Base-by-base conservation (phyloP, 768 basidiomycete genomes). In the Rhodotorula paludigena region DNA sequence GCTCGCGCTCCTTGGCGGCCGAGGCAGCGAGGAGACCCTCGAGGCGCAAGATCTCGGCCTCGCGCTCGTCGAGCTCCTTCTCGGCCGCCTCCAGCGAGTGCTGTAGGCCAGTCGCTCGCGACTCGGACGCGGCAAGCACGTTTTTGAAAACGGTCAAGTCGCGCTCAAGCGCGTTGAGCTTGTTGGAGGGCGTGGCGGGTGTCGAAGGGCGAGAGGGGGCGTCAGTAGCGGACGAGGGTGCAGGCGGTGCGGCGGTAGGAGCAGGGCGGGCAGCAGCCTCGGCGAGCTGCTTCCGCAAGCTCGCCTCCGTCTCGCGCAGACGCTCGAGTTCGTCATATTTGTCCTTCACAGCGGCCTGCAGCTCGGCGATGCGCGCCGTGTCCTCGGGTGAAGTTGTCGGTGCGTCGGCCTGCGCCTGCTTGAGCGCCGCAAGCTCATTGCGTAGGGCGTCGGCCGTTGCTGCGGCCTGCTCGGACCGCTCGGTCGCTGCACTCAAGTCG, bases 61-160 rank as follows among this genome's bases (percentile, higher is more conserved):
- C 66, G 18, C 55, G 55, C n/a, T 53, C 66, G 56, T 67, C 66
- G 15, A 79, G 81, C 66, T 87, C 85, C 74, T 82, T 84, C 74
- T 87, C 84, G 53, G 81, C 81, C 42, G 81, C 78, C 0, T 77
- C 73, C 59, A 83, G 77, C 14, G 81, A 78, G 30, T 82, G 82
- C 72, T 83, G 79, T 69, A 82, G 79, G 0, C 52, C 57, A 3
- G 57, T 68, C 14, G 52, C 81, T 7, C 67, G 67, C 12, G 52
- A 49, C n/a, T 68, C 67, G 25, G 67, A 68, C 5, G 67, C 67
- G 25, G 67, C 67, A 58, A 68, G 67, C n/a, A 68, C 59, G 39
- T 63, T 53, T n/a, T 68, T 68, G 58, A 68, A 68, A 14, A 68
- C 58, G 16, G 30, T 25, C 16, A 68, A 36, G 38, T 68, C 67